Evolutionary conservation across 805 yeast species (phyloP).

Genomic region (Yarrowia deformans): DNA sequence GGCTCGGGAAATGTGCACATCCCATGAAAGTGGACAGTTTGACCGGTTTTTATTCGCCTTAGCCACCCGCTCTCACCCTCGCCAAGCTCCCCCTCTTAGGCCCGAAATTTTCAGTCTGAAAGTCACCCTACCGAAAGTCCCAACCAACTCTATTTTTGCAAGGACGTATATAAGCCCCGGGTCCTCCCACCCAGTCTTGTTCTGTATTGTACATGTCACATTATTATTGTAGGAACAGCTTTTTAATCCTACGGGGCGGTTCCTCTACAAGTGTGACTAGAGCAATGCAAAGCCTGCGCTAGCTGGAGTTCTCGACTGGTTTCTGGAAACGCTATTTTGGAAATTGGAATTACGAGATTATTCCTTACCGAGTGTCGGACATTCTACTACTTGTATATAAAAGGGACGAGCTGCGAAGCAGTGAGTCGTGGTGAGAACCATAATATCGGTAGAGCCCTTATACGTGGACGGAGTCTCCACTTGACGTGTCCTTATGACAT

Average conservation of each 20-base stretch:
- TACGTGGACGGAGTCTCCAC: too few species aligned
- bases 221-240: conserved; percentile 38
- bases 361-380: conserved; percentile 40
- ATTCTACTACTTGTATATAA: conserved; percentile 14
- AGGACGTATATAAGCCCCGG: conserved; percentile 13
- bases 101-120: not conserved
- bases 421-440: too few species aligned
- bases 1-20: too few species aligned
- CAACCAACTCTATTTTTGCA: conserved; percentile 20
- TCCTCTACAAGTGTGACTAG: conserved; percentile 39
- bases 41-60: too few species aligned
- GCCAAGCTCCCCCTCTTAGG: too few species aligned
- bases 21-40: too few species aligned
- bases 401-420: too few species aligned
- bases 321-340: conserved; percentile 35
- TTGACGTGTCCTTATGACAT: too few species aligned
- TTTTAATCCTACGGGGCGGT: conserved; percentile 37
- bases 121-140: conserved; percentile 36
- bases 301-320: conserved; percentile 40
- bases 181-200: conserved; percentile 19
- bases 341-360: conserved; percentile 36
- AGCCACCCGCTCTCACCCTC: too few species aligned
- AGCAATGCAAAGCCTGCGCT: conserved; percentile 39
- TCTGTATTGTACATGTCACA: conserved; percentile 36
- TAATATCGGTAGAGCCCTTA: too few species aligned